A percentile compares a stretch with the other conserved stretches of the same genome.
phyloP scores from a whole-genome alignment of 345 rosid species.

The Citrus trifoliata region DNA sequence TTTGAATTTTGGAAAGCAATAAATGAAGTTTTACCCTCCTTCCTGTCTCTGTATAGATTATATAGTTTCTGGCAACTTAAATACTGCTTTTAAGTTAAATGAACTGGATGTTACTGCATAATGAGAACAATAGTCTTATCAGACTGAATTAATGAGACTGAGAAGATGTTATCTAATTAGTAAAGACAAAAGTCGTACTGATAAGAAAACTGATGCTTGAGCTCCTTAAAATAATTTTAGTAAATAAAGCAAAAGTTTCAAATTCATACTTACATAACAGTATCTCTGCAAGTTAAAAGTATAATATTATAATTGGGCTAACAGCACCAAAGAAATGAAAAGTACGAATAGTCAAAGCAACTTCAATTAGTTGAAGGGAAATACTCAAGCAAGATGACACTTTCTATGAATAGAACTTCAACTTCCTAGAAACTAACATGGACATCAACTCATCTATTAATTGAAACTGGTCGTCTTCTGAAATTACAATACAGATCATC shows the following conservation, averaged over 20 bases:
- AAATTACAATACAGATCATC: no score
- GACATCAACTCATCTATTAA: no score
- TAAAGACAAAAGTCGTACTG: background rate
- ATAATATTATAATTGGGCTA: background rate
- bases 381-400: no score
- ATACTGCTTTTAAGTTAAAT: background rate
- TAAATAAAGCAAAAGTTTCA: background rate
- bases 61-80: background rate
- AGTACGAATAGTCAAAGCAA: no score
- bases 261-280: background rate
- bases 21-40: background rate
- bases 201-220: background rate
- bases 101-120: background rate
- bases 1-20: background rate
- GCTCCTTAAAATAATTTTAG: background rate
- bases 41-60: background rate
- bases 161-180: background rate
- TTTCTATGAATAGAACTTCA: no score
- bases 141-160: background rate
- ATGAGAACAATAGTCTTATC: background rate
- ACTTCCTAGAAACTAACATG: no score
- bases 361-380: no score
- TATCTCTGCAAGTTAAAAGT: background rate
- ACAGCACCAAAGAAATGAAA: background rate
- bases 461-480: no score